Conservation (phyloP, 176 grass and related monocot species). For the Olyra latifolia region DNA sequence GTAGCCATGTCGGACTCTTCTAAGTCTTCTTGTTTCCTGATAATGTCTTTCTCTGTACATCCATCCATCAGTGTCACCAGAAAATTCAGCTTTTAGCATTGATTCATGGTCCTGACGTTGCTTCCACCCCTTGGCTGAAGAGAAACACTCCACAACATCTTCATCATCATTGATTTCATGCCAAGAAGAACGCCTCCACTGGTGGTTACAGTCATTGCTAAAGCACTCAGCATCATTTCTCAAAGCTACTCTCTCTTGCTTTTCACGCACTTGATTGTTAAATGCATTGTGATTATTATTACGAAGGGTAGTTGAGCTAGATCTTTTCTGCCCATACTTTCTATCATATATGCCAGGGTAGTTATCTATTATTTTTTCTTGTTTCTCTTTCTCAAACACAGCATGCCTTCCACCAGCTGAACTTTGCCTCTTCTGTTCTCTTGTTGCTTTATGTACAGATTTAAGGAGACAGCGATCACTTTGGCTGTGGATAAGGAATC, state of each 20-base stretch:
- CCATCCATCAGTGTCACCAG: constrained; percentile 21
- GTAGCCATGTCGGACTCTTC: constrained; percentile 13
- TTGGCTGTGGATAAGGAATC: constrained; percentile 6
- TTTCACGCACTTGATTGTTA: constrained; percentile 18
- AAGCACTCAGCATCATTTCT: constrained; percentile 30
- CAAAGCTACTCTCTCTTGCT: constrained; percentile 26
- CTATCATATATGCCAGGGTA: constrained; percentile 27
- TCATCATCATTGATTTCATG: constrained; percentile 37
- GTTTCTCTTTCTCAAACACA: constrained; percentile 32
- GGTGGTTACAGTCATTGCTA: constrained; percentile 2
- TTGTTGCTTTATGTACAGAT: constrained; percentile 27
- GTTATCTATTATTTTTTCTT: constrained; percentile 38
- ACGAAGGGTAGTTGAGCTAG: constrained; percentile 28
- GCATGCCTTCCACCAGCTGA: constrained; percentile 23
- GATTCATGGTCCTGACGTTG: not conserved
- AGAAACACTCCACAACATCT: constrained; percentile 19
- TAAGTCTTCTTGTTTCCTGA: constrained; percentile 40
- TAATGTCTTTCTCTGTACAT: constrained; percentile 40
- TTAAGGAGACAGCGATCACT: constrained; percentile 1
- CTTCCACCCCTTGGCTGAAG: constrained; percentile 30
- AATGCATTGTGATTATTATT: constrained; percentile 28
- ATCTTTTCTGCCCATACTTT: constrained; percentile 37
- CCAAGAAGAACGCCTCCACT: constrained; percentile 5
- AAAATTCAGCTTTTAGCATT: constrained; percentile 37
- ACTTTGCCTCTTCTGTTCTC: constrained; percentile 24